Evolutionary conservation across 257 asterid species (phyloP), one percentile per base, ranked within the genome.

Genomic region (Ilex asprella): DNA sequence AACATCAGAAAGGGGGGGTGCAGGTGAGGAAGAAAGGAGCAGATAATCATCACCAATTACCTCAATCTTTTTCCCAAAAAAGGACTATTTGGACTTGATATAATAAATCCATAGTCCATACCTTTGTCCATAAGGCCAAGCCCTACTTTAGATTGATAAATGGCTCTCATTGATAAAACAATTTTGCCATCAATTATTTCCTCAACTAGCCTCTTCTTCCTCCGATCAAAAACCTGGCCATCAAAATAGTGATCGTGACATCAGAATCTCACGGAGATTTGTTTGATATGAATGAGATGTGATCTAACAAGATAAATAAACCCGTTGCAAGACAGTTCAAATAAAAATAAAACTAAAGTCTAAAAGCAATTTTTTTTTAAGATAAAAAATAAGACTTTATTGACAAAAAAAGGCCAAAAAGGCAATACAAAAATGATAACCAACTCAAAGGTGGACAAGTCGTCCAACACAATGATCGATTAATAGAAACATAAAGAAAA

Each of bases 71-170:
- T 69, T 30, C n/a, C 27, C 27, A 58, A 30, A 62, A 51, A 63
- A 29, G 41, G 65, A 58, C 72, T 41, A 55, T 16, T 59, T 60
- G 54, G 63, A 54, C 57, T 61, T 27, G 62, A 39, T 61, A 21
- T 21, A 21, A 21, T 21, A 21, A 21, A 21, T 39, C 41, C 67
- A 51, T 56, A 66, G 72, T 62, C 62, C 50, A 63, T 70, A 91
- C 99, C 97, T 79, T 75, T 85, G 78, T 92, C 95, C 95, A 92
- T 81, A 74, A 89, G 95, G 73, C 97, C 90, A 78, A 83, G 84
- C 55, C 99, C 97, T 65, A 85, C 62, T 82, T 89, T 89, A 68
- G 96, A 87, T 76, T 82, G 99, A 78, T 93, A 93, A 62, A 93
- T 77, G 68, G 99, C 95, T 73, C 99, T 78, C 99, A 93, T 87